Percentiles rank a stretch among this genome's conserved stretches.
These are phyloP conservation scores for Licmophora abbreviata DNA, from an alignment of 108 stramenopile genomes.

Conservation along the genomic window DNA sequence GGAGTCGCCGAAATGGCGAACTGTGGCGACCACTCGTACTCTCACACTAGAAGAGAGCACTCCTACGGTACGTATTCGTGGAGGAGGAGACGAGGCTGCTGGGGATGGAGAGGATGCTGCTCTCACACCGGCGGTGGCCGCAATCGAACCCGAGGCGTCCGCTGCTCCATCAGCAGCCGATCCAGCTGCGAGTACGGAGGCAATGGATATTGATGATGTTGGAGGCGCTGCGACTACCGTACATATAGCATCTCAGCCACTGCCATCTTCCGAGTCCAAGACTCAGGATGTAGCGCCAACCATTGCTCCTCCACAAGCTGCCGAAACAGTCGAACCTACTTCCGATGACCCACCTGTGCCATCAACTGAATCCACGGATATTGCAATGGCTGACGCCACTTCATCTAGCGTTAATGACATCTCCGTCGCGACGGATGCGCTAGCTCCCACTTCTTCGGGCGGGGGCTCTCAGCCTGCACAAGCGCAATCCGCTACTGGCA, in stretches of 20 bases:
- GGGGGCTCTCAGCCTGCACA: too few species aligned
- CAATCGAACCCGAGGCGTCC: too few species aligned
- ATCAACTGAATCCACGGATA: not conserved
- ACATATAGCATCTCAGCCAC: not conserved
- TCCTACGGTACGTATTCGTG: conserved; percentile 27
- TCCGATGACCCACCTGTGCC: not conserved
- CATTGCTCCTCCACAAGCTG: not conserved
- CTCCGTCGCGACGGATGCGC: too few species aligned
- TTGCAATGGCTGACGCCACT: not conserved
- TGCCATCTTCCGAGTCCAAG: not conserved
- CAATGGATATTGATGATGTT: too few species aligned
- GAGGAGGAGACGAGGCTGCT: conserved; percentile 24
- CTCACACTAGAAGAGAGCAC: not conserved
- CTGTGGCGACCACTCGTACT: not conserved
- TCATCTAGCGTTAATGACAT: not conserved
- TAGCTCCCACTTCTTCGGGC: too few species aligned
- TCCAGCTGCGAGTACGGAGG: too few species aligned
- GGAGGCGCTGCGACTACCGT: not conserved
- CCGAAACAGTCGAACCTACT: conserved; percentile 3
- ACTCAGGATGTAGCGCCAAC: not conserved
- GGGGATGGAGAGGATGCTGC: not conserved
- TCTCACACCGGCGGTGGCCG: conserved; percentile 1
- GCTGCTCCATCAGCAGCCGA: too few species aligned
- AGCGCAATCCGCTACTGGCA: not conserved
- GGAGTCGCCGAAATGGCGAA: not conserved